These are phyloP conservation scores for Allium sativum DNA, from an alignment of 106 monocot species.

Conservation along the genomic window DNA sequence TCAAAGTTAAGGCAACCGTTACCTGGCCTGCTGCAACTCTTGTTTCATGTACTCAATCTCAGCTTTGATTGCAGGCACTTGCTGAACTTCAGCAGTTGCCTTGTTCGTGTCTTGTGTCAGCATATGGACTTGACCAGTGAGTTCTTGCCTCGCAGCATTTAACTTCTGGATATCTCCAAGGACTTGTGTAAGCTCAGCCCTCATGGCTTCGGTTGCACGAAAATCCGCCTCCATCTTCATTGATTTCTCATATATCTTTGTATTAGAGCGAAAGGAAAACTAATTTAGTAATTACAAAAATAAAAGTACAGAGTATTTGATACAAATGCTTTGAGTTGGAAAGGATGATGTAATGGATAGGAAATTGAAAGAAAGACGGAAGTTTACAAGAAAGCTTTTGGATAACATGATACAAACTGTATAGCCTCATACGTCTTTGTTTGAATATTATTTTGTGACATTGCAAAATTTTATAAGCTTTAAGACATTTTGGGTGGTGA, in stretches of 20 bases:
- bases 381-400: no score
- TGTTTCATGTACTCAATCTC: constrained; percentile 54
- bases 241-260: constrained; percentile 53
- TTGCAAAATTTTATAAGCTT: no score
- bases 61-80: constrained; percentile 44
- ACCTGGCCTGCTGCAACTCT: constrained; percentile 63
- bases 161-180: constrained; percentile 52
- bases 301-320: no score
- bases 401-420: no score
- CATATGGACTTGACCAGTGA: constrained; percentile 31
- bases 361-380: no score
- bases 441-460: no score
- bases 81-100: constrained; percentile 33
- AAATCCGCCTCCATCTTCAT: constrained; percentile 57
- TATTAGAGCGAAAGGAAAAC: neutral
- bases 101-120: constrained; percentile 42
- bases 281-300: no score
- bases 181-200: constrained; percentile 43
- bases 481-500: no score
- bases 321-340: no score
- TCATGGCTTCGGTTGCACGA: constrained; percentile 36
- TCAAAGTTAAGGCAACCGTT: neutral
- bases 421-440: no score
- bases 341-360: no score
- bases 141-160: constrained; percentile 35